Evolutionary conservation across 495 filamentous ascomycete genomes (phyloP).

Genomic region (Massariosphaeria phaeospora): DNA sequence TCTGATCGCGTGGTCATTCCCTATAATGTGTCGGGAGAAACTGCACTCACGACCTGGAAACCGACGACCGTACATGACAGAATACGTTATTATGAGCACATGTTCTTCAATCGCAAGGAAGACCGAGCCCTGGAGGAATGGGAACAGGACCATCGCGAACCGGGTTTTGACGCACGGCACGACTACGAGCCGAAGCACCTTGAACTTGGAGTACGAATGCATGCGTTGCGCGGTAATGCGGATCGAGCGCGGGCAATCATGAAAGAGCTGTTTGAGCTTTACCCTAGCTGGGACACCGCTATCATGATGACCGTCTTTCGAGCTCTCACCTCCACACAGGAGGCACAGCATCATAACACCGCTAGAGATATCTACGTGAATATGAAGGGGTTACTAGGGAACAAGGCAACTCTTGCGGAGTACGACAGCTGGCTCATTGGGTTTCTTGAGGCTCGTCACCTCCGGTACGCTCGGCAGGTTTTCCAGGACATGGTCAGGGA

Average conservation of each 20-base stretch:
- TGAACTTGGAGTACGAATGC: slow-evolving; percentile 23
- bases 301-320: slow-evolving; percentile 25
- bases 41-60: slow-evolving; percentile 15
- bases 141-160: slow-evolving; percentile 16
- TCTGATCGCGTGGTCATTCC: neutral
- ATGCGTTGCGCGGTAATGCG: slow-evolving; percentile 19
- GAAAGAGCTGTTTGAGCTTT: slow-evolving; percentile 17
- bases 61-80: slow-evolving; percentile 8
- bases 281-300: slow-evolving; percentile 6
- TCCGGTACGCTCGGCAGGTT: slow-evolving; percentile 11
- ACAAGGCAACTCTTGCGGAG: slow-evolving; percentile 4
- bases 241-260: slow-evolving; percentile 22
- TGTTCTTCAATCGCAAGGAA: slow-evolving; percentile 15
- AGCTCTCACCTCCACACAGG: slow-evolving; percentile 5
- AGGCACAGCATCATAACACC: slow-evolving; percentile 1
- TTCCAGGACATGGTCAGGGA: slow-evolving; percentile 23
- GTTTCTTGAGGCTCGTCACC: slow-evolving; percentile 22
- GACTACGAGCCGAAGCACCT: slow-evolving; percentile 17
- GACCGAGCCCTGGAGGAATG: slow-evolving; percentile 22
- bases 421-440: slow-evolving; percentile 23
- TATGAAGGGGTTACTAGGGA: slow-evolving; percentile 2
- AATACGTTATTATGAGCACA: slow-evolving; percentile 3
- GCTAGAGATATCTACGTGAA: slow-evolving; percentile 14
- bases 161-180: neutral
- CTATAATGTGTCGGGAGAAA: neutral